Base-by-base conservation (phyloP, 2,329 filamentous ascomycete species). In the Sphaceloma murrayae region DNA sequence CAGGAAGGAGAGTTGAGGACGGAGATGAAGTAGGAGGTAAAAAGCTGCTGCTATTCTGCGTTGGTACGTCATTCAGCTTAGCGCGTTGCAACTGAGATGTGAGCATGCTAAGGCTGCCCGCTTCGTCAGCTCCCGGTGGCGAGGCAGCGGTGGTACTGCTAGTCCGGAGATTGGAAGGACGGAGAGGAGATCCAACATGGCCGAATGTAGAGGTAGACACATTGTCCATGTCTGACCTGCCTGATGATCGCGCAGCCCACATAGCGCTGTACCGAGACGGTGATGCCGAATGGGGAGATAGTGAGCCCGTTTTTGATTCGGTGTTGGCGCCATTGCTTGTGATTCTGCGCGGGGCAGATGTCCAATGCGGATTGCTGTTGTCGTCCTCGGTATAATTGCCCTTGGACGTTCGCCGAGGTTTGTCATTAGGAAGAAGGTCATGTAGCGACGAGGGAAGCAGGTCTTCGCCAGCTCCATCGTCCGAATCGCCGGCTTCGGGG, bases 381-480 rank as follows among this genome's bases (percentile, higher is more conserved):
- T 67, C 53, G 3, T 77, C 74, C 43, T 70, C 64, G 36, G 77
- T 73, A 44, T 69, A 66, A 24, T 75, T 72, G 10, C 72, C 73
- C 34, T 75, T 68, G 9, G 76, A 79, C 43, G 75, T 68, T 13
- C 76, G 68, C 34, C 76, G 68, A 58, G 74, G 69, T 53, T 72
- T 72, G 54, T 78, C 75, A 51, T 78, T 74, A 0, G 76, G 75
- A 24, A 80, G 67, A 10, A 80, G 68, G 54, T 81, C 77, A 50
- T 77, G 75, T 34, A 81, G 61, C 45, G 71, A 76, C 19, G 72
- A 82, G 0, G 89, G 91, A 7, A 96, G 71, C 55, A 91, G 85
- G 56, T 94, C 87, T 58, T 94, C 88, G 56, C 94, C 88, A 60
- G 94, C 85, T 54, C 91, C 89, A 21, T 81, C 75, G 56, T 93